Conservation (phyloP, 2,329 filamentous ascomycete genomes). For the Ceratocystis eucalypticola region DNA sequence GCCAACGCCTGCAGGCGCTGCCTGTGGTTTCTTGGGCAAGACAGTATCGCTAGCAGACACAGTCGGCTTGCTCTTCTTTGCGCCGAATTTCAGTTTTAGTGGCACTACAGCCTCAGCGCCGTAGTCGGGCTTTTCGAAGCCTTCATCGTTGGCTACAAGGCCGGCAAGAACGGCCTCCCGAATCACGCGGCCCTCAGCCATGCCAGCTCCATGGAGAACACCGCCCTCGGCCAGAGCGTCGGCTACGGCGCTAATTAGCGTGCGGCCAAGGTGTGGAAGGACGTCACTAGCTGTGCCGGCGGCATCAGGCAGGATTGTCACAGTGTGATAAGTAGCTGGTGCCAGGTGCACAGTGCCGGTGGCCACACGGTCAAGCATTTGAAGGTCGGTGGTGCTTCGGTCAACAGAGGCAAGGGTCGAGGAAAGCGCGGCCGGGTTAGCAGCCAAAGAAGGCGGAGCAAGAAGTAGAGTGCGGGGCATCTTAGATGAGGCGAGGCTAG, state of each 20-base stretch:
- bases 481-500: constrained; percentile 26
- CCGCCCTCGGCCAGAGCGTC: constrained; percentile 57
- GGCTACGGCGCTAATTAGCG: constrained; percentile 57
- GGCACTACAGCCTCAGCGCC: constrained; percentile 42
- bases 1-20: constrained; percentile 45
- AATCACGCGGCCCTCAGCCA: constrained; percentile 39
- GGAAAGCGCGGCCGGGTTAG: constrained; percentile 66
- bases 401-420: constrained; percentile 59
- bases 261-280: constrained; percentile 48
- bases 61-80: constrained; percentile 29
- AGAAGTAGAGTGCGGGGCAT: constrained; percentile 60
- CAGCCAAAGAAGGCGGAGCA: constrained; percentile 77
- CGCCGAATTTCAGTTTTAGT: constrained; percentile 29
- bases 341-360: constrained; percentile 70
- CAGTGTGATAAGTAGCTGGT: constrained; percentile 61
- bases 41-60: constrained; percentile 27
- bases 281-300: constrained; percentile 52
- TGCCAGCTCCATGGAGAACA: constrained; percentile 48
- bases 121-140: constrained; percentile 59
- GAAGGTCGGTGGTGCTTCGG: constrained; percentile 67
- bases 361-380: constrained; percentile 92
- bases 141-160: constrained; percentile 48
- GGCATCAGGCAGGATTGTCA: constrained; percentile 71
- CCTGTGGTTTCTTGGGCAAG: constrained; percentile 21
- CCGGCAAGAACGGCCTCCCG: constrained; percentile 79